phyloP scores from a whole-genome alignment of 1,284 basidiomycete species.

The Marasmius sp. region DNA sequence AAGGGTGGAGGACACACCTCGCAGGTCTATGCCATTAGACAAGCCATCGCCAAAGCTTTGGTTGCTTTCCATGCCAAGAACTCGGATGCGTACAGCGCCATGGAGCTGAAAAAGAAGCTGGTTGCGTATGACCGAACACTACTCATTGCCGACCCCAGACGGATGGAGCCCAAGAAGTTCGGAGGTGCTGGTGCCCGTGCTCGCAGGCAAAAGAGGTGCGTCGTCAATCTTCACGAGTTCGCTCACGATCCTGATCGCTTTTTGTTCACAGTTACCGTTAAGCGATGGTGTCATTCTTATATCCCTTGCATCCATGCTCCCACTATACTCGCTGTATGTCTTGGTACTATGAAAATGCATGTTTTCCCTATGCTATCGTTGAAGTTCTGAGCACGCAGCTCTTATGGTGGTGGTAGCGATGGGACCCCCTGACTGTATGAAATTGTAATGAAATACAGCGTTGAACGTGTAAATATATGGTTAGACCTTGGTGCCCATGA shows the following conservation, averaged over 20 bases:
- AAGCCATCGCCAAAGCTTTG: slow-evolving; percentile 97
- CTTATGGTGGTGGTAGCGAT: neutral
- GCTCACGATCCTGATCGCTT: slow-evolving; percentile 11
- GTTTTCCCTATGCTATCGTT: neutral
- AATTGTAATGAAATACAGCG: too few relatives aligned
- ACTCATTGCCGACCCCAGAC: slow-evolving; percentile 96
- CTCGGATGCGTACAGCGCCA: slow-evolving; percentile 95
- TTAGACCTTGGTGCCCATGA: too few relatives aligned
- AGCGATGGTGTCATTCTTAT: slow-evolving; percentile 37
- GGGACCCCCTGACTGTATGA: too few relatives aligned
- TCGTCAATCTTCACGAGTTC: slow-evolving; percentile 12
- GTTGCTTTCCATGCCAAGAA: slow-evolving; percentile 99
- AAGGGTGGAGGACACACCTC: slow-evolving; percentile 99
- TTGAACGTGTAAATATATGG: too few relatives aligned
- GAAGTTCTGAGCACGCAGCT: neutral
- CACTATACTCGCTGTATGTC: slow-evolving; percentile 42
- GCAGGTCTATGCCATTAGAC: slow-evolving; percentile 98
- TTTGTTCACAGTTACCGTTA: slow-evolving; percentile 78
- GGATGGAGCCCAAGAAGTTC: slow-evolving; percentile 99
- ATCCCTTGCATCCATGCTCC: slow-evolving; percentile 43
- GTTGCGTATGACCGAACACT: slow-evolving; percentile 94
- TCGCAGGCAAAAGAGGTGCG: slow-evolving; percentile 91
- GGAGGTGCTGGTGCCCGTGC: slow-evolving; percentile 96
- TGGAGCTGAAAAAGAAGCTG: slow-evolving; percentile 96
- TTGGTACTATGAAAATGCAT: slow-evolving; percentile 42